Percentiles rank a stretch among this genome's conserved stretches.
These are phyloP conservation scores for Diaporthe sp. DNA, from an alignment of 2,329 filamentous ascomycete genomes.

Conservation along the genomic window DNA sequence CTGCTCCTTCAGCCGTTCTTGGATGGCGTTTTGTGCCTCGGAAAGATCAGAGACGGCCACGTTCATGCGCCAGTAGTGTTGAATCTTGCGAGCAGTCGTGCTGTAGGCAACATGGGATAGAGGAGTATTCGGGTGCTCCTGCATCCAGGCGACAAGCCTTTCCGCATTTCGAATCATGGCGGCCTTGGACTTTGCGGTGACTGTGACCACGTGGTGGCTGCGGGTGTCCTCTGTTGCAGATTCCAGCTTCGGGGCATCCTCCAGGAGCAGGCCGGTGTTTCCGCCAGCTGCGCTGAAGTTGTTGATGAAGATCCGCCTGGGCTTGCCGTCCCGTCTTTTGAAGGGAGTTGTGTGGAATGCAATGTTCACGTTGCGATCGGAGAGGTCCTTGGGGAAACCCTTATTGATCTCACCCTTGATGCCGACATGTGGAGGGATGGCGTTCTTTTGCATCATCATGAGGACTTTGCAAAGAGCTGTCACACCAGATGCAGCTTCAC, in stretches of 20 bases:
- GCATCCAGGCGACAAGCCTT: conserved; percentile 67
- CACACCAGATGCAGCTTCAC: conserved; percentile 72
- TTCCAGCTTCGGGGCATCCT: conserved; percentile 66
- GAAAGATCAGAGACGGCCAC: conserved; percentile 57
- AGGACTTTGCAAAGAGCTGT: conserved; percentile 76
- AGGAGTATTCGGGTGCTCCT: conserved; percentile 63
- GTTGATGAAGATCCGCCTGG: conserved; percentile 69
- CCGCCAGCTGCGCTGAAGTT: conserved; percentile 81
- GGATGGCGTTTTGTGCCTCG: conserved; percentile 59
- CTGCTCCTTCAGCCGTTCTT: conserved; percentile 57
- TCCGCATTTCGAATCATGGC: conserved; percentile 72
- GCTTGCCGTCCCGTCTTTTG: conserved; percentile 61
- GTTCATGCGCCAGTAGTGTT: conserved; percentile 70
- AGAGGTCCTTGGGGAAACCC: conserved; percentile 69
- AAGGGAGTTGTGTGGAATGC: conserved; percentile 67
- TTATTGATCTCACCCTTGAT: conserved; percentile 76
- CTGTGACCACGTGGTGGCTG: conserved; percentile 68
- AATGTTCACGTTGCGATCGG: conserved; percentile 70
- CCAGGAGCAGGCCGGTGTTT: conserved; percentile 76
- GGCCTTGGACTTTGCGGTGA: conserved; percentile 69
- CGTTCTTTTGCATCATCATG: conserved; percentile 73
- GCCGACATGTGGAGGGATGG: conserved; percentile 75
- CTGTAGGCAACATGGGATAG: conserved; percentile 75
- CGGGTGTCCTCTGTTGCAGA: conserved; percentile 62
- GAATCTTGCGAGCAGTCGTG: conserved; percentile 74